These are phyloP conservation scores for Medicago arabica DNA, from an alignment of 306 rosid species.

Conservation along the genomic window DNA sequence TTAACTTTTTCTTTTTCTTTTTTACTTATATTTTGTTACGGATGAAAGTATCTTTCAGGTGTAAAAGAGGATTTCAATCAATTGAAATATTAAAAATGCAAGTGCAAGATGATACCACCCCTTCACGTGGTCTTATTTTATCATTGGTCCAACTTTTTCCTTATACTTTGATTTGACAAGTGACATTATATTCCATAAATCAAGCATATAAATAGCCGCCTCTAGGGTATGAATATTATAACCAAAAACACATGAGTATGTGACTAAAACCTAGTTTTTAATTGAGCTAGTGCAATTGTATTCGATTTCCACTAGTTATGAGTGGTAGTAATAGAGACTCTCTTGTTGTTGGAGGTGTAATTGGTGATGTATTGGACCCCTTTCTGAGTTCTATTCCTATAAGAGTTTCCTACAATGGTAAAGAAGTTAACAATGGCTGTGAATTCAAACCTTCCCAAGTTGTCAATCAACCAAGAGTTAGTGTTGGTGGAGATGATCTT, in stretches of 20 bases:
- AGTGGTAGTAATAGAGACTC: slow-evolving; percentile 36
- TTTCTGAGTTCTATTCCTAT: slow-evolving; percentile 36
- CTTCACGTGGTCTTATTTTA: slow-evolving; percentile 2
- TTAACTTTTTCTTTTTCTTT: too few species aligned
- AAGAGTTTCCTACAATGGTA: slow-evolving; percentile 27
- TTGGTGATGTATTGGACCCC: slow-evolving; percentile 53
- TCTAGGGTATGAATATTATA: background rate
- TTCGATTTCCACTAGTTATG: slow-evolving; percentile 2
- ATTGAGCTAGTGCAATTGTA: background rate
- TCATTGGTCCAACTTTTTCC: slow-evolving; percentile 1
- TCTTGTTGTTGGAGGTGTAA: slow-evolving; percentile 47
- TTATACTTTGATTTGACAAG: background rate
- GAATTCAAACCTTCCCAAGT: slow-evolving; percentile 52
- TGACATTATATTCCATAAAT: slow-evolving; percentile 12
- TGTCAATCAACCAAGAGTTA: slow-evolving; percentile 45
- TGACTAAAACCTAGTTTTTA: background rate
- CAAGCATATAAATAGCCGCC: background rate
- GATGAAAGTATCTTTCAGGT: background rate
- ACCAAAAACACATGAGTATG: background rate
- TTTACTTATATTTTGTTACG: too few species aligned
- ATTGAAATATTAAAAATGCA: background rate
- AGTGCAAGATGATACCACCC: background rate
- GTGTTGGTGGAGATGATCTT: slow-evolving; percentile 53
- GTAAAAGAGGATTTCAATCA: background rate
- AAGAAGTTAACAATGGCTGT: slow-evolving; percentile 45